Evolutionary conservation across 495 filamentous ascomycete species (phyloP), one percentile per base, ranked within the genome.

Genomic region (Penicillium salamii): DNA sequence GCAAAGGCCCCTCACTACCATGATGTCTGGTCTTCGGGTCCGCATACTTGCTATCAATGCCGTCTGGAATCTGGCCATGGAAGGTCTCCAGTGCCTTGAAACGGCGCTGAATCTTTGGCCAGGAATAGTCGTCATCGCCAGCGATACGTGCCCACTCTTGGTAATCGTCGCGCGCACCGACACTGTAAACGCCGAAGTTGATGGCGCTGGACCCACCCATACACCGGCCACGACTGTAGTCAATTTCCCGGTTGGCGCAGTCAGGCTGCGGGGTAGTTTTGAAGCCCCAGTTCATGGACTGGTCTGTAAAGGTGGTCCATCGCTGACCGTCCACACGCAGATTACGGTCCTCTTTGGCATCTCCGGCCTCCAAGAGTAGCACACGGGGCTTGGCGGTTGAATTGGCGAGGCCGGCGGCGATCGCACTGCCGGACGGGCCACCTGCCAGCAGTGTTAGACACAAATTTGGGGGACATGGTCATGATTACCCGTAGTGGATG

Each of bases 171-270:
- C 66, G 60, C 1, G 78, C 68, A 1, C 83, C 83, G 15, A 76
- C 45, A 32, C 68, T 78, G 52, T 68, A 85, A 9, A 78, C 67
- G 24, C 71, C 74, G 45, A 83, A 84, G 61, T 87, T 87, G 54
- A 85, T 77, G 14, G 76, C 77, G 44, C 67, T 80, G 2, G 73
- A 78, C 7, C 82, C 83, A 13, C 81, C 81, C 2, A 85, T 65
- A 6, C 80, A 79, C 11, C 69, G 68, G 2, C 81, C 81, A n/a
- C 80, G 70, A 26, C 71, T 73, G 44, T 80, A 78, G 52, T 78
- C 72, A 9, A 84, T 58, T 42, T 70, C 59, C 3, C 78, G 71
- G 40, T 68, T 58, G 19, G 58, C 65, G 33, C 76, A 71, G 43
- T 78, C 52, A 7, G 49, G 35, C 46, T 84, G 81, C 1, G 78